Conservation (phyloP, 179 eudicot genomes). For the Nepenthes alata region DNA sequence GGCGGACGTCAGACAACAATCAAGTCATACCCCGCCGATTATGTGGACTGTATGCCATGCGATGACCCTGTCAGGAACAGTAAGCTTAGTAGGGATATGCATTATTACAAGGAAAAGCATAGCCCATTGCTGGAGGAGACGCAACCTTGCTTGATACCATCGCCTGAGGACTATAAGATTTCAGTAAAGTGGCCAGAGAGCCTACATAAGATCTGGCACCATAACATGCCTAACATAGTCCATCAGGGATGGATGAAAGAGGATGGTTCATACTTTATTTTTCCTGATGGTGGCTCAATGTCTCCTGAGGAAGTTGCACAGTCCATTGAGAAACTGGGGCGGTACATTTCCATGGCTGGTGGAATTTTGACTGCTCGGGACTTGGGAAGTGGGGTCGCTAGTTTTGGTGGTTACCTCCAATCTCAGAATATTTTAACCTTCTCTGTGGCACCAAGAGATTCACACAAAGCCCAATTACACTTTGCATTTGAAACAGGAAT, state of each 20-base stretch:
- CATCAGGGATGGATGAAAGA: constrained; percentile 3
- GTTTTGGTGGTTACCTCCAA: background rate
- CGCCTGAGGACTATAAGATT: constrained; percentile 56
- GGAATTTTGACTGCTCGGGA: constrained; percentile 52
- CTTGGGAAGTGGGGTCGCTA: constrained; percentile 94
- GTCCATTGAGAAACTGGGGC: too few relatives aligned
- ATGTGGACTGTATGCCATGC: constrained; percentile 89
- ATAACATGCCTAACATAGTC: constrained; percentile 86
- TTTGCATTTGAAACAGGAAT: constrained; percentile 9
- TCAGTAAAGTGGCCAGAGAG: constrained; percentile 89
- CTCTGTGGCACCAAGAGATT: constrained; percentile 94
- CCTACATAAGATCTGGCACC: constrained; percentile 96
- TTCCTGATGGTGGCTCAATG: too few relatives aligned
- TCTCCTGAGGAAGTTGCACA: too few relatives aligned
- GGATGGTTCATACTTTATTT: too few relatives aligned
- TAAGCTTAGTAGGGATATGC: constrained; percentile 78
- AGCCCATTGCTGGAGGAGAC: constrained; percentile 56
- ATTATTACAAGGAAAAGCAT: constrained; percentile 80
- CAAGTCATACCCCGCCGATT: constrained; percentile 52
- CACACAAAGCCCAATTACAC: constrained; percentile 25
- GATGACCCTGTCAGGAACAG: constrained; percentile 86
- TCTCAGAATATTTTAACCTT: constrained; percentile 17
- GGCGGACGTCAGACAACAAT: constrained; percentile 22
- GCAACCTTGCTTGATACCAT: constrained; percentile 68
- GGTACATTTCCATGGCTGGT: too few relatives aligned